A percentile compares a stretch with the other conserved stretches of the same genome.
phyloP scores from a whole-genome alignment of 192 early-diverging fungal genomes.

The Lunasporangiospora selenospora region DNA sequence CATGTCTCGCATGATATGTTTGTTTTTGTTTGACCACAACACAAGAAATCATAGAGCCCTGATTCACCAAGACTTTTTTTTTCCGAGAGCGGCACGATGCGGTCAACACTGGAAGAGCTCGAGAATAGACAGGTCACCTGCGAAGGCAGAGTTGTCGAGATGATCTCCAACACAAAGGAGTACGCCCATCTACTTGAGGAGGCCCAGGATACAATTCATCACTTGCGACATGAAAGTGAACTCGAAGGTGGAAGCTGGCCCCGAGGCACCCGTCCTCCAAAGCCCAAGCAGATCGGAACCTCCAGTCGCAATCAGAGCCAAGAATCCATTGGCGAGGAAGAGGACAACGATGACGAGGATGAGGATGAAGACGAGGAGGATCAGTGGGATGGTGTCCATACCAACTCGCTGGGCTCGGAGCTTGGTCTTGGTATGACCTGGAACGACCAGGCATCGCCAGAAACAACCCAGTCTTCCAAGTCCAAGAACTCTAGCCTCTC shows the following conservation, averaged over 20 bases:
- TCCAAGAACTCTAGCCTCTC: slow-evolving; percentile 18
- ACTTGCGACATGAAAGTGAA: slow-evolving; percentile 51
- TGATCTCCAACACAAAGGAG: slow-evolving; percentile 65
- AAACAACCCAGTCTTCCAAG: slow-evolving; percentile 9
- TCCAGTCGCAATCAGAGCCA: too few species aligned
- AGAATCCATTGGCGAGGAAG: too few species aligned
- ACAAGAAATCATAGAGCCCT: too few species aligned
- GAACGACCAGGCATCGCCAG: background rate
- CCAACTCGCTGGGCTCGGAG: slow-evolving; percentile 18
- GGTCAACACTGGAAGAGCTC: slow-evolving; percentile 58
- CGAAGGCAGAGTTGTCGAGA: slow-evolving; percentile 57
- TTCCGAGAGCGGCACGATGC: slow-evolving; percentile 57
- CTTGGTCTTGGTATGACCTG: slow-evolving; percentile 4
- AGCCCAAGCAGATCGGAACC: slow-evolving; percentile 1
- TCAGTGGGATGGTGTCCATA: background rate
- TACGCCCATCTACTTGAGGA: slow-evolving; percentile 63
- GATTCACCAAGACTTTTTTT: slow-evolving; percentile 2
- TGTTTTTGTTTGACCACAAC: too few species aligned
- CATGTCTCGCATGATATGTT: too few species aligned
- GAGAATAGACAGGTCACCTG: slow-evolving; percentile 60
- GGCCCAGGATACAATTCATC: slow-evolving; percentile 64
- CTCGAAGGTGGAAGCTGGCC: slow-evolving; percentile 43
- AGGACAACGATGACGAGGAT: slow-evolving; percentile 4
- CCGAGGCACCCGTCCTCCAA: background rate
- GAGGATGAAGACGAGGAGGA: background rate